Conservation (phyloP, 176 grass and related monocot genomes). For the Lolium multiflorum region DNA sequence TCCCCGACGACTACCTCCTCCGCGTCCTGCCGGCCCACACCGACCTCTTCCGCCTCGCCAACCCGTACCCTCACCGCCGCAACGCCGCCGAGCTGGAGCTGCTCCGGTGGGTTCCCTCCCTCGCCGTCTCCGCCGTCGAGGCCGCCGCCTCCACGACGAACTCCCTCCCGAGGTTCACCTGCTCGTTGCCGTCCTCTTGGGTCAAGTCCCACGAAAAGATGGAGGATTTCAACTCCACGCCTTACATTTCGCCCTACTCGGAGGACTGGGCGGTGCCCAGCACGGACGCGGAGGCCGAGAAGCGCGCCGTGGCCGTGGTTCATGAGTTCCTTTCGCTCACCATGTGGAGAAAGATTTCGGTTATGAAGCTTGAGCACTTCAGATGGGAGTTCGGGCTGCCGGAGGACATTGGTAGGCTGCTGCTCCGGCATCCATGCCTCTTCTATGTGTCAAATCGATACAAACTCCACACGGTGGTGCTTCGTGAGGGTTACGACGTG, state of each 20-base stretch:
- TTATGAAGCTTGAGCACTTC: slow-evolving; percentile 92
- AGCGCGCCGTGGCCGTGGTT: slow-evolving; percentile 59
- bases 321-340: slow-evolving; percentile 87
- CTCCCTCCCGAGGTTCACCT: slow-evolving; percentile 56
- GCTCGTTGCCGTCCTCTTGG: slow-evolving; percentile 74
- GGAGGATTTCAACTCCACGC: slow-evolving; percentile 81
- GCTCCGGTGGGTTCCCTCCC: slow-evolving; percentile 63
- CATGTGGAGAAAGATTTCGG: slow-evolving; percentile 80
- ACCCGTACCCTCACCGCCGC: slow-evolving; percentile 59
- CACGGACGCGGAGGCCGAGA: slow-evolving; percentile 51
- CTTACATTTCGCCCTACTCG: slow-evolving; percentile 83
- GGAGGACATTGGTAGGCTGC: slow-evolving; percentile 58
- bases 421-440: slow-evolving; percentile 74
- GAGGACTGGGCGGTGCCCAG: slow-evolving; percentile 30
- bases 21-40: slow-evolving; percentile 69
- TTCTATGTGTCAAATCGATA: slow-evolving; percentile 91
- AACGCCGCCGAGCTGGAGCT: slow-evolving; percentile 83
- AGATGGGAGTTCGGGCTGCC: slow-evolving; percentile 76
- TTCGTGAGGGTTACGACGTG: slow-evolving; percentile 71
- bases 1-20: slow-evolving; percentile 91
- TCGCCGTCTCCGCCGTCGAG: slow-evolving; percentile 67
- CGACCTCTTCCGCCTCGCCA: slow-evolving; percentile 76
- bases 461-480: slow-evolving; percentile 80
- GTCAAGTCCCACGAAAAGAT: slow-evolving; percentile 58
- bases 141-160: slow-evolving; percentile 21